Evolutionary conservation across 345 rosid genomes (phyloP), one percentile per base, ranked within the genome.

Genomic region (Reutealis trisperma): DNA sequence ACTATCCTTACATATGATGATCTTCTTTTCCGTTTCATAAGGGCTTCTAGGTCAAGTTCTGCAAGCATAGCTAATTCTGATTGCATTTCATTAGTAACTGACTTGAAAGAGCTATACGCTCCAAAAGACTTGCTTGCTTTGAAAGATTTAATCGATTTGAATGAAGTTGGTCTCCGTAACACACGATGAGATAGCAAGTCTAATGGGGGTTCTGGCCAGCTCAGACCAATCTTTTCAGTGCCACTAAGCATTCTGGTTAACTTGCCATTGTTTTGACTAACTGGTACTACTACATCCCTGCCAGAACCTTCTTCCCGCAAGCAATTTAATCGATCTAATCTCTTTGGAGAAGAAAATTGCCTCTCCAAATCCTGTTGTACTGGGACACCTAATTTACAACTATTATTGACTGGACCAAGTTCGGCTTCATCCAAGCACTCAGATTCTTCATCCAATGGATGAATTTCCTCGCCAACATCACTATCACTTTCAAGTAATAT

Each of bases 151-250:
- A 57, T 59, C 21, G 93, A 78, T 83, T 88, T 90, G 18, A 91
- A 84, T 45, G 99, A 90, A 57, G 78, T 84, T 70, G 91, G 84
- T 78, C 91, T 86, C 67, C 86, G 92, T 47, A 95, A 85, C 79
- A 86, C 86, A 25, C 80, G 87, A 70, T 87, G 84, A 74, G 96
- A 81, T 52, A 92, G 70, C 80, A 92, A 82, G 84, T 92, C 83
- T 63, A 95, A 79, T 8, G 88, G 98, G 21, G 91, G 91, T 82
- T 93, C 99, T 14, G 98, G 99, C 98, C 99, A 95, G 83, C 87
- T 89, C 74, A 95, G 86, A 67, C 97, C 92, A 68, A 91, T 84
- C 83, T 89, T 82, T 77, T 93, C 96, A 79, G 90, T 78, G 68
- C 95, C 88, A 79, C 97, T 93, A 34, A 91, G 84, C 90, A 80